Percentiles rank a stretch among this genome's conserved stretches.
Evolutionary conservation across 2,329 filamentous ascomycete genomes (phyloP).

Genomic region (Apiospora arundinis): DNA sequence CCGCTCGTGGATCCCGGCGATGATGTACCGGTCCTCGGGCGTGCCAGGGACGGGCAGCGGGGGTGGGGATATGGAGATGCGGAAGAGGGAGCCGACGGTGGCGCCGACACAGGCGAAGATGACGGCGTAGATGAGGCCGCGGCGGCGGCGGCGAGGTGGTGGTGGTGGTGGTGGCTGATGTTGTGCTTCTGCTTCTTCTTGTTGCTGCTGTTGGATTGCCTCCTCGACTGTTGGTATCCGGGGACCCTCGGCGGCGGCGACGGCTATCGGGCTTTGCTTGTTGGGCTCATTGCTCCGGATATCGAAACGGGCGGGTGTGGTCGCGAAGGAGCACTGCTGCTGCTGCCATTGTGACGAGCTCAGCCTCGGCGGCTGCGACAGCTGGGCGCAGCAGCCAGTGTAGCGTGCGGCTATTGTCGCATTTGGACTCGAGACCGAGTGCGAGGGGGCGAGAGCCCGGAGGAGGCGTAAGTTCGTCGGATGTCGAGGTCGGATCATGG

Average conservation of each 20-base stretch:
- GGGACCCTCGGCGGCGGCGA: not conserved
- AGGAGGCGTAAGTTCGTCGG: conserved; percentile 11
- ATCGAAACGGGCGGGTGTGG: conserved; percentile 15
- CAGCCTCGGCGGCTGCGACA: not conserved
- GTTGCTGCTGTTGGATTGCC: not conserved
- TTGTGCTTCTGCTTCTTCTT: not conserved
- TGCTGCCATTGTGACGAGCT: not conserved
- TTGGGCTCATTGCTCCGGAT: not conserved
- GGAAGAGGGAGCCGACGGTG: conserved; percentile 45
- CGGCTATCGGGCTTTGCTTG: not conserved
- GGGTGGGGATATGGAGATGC: conserved; percentile 51
- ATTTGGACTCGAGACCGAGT: not conserved
- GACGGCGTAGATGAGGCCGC: conserved; percentile 36
- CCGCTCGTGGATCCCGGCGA: conserved; percentile 47
- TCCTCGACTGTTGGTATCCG: not conserved
- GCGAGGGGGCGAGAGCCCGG: not conserved
- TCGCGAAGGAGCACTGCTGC: conserved; percentile 7
- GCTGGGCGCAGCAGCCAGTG: not conserved
- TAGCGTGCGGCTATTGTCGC: not conserved
- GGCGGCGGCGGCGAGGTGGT: conserved; percentile 31
- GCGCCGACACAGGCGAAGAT: conserved; percentile 51
- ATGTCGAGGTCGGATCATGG: conserved; percentile 20
- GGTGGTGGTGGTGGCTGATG: conserved; percentile 21
- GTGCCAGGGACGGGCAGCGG: conserved; percentile 46
- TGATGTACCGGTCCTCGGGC: conserved; percentile 48